Percentiles rank a stretch among this genome's conserved stretches.
These are phyloP conservation scores for Melaleuca alternifolia DNA, from an alignment of 345 rosid species.

Conservation along the genomic window DNA sequence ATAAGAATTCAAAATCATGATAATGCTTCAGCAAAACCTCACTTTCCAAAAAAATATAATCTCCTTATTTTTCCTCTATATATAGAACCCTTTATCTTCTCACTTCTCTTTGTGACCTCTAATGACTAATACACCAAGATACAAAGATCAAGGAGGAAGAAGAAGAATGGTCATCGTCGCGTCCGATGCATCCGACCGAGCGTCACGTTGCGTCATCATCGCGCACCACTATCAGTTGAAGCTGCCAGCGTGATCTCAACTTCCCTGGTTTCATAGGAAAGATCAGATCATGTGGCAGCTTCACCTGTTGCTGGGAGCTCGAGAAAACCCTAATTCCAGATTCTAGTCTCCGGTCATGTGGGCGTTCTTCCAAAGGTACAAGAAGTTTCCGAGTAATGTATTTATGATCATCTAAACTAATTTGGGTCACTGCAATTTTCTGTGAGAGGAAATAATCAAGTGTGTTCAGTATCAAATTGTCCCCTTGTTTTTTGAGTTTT, in stretches of 20 bases:
- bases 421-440: background rate
- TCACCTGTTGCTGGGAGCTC: constrained; percentile 14
- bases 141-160: background rate
- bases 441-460: background rate
- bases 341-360: background rate
- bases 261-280: constrained; percentile 11
- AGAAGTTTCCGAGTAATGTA: background rate
- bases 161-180: background rate
- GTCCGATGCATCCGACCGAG: background rate
- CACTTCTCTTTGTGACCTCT: background rate
- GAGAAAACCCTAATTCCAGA: background rate
- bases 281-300: constrained; percentile 18
- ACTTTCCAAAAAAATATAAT: background rate
- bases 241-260: constrained; percentile 99
- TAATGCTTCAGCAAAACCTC: background rate
- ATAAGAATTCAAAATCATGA: background rate
- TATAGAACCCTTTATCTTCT: background rate
- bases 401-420: background rate
- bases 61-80: constrained; percentile 9
- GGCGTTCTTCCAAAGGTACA: background rate
- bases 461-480: background rate
- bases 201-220: background rate
- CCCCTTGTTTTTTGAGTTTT: background rate
- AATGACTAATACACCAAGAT: background rate
- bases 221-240: constrained; percentile 77